phyloP scores from a whole-genome alignment of 495 filamentous ascomycete genomes.

The Oleoguttula mirabilis region DNA sequence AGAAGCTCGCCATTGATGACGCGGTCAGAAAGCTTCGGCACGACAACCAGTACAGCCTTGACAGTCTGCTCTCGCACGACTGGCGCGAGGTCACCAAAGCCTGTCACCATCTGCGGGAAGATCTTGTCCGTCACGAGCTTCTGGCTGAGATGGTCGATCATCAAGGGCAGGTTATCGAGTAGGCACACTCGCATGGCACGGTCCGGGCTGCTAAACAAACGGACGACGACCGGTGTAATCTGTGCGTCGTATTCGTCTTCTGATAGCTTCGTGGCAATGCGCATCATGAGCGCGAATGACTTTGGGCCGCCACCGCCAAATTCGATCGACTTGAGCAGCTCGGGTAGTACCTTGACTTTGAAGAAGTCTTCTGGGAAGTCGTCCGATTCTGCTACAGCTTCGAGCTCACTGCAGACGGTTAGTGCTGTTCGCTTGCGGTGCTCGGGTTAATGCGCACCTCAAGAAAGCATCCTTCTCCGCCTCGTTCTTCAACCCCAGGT shows the following conservation, averaged over 20 bases:
- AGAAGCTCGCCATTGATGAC: slow-evolving; percentile 88
- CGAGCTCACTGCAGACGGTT: slow-evolving; percentile 52
- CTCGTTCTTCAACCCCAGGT: slow-evolving; percentile 74
- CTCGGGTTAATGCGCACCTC: slow-evolving; percentile 39
- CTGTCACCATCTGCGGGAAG: slow-evolving; percentile 88
- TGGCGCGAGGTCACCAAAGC: slow-evolving; percentile 83
- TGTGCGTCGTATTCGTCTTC: slow-evolving; percentile 79
- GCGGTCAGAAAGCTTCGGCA: slow-evolving; percentile 81
- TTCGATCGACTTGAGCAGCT: slow-evolving; percentile 92
- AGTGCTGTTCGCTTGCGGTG: slow-evolving; percentile 9
- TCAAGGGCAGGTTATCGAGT: slow-evolving; percentile 73
- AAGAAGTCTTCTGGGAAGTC: slow-evolving; percentile 97
- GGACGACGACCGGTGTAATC: slow-evolving; percentile 74
- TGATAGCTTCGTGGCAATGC: slow-evolving; percentile 73
- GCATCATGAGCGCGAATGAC: slow-evolving; percentile 75
- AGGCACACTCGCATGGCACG: slow-evolving; percentile 85
- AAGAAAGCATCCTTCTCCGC: slow-evolving; percentile 76
- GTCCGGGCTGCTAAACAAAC: slow-evolving; percentile 83
- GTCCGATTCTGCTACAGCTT: slow-evolving; percentile 56
- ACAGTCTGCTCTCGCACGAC: slow-evolving; percentile 91
- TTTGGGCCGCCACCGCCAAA: slow-evolving; percentile 94
- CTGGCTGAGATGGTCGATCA: slow-evolving; percentile 83
- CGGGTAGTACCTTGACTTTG: slow-evolving; percentile 90
- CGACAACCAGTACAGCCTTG: slow-evolving; percentile 75
- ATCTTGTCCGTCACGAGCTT: slow-evolving; percentile 93